phyloP scores from a whole-genome alignment of 1,284 basidiomycete species.

The Leccinum angustisporum region DNA sequence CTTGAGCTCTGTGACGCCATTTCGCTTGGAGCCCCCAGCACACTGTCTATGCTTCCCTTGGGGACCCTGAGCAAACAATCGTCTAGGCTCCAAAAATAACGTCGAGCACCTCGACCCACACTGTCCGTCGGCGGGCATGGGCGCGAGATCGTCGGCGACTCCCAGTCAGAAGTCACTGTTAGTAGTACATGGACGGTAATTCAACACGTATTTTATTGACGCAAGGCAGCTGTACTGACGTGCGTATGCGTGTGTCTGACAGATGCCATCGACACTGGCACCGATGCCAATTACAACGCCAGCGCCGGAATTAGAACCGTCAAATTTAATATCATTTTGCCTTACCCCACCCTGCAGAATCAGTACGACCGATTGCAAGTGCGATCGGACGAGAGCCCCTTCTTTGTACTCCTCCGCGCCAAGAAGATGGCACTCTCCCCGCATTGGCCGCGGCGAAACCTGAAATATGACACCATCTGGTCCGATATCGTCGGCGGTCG shows the following conservation, averaged over 20 bases:
- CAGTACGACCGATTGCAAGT: conserved; percentile 30
- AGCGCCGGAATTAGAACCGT: not conserved
- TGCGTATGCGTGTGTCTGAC: not conserved
- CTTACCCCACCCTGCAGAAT: conserved; percentile 28
- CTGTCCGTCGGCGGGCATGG: not conserved
- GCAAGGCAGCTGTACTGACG: not conserved
- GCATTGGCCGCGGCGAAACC: conserved; percentile 6
- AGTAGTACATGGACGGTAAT: conserved; percentile 21
- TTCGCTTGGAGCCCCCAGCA: conserved; percentile 8
- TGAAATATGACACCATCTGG: conserved; percentile 10
- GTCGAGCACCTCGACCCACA: conserved; percentile 2
- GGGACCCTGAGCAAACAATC: conserved; percentile 2
- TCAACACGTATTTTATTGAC: not conserved
- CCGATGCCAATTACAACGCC: not conserved
- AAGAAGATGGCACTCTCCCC: not conserved
- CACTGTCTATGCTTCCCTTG: conserved; percentile 6
- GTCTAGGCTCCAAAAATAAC: conserved; percentile 23
- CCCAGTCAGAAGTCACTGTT: conserved; percentile 10
- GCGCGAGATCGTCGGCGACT: not conserved
- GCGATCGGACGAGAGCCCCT: conserved; percentile 22
- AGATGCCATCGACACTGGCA: conserved; percentile 8
- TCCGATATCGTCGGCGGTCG: conserved; percentile 10
- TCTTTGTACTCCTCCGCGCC: conserved; percentile 21
- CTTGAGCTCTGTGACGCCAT: conserved; percentile 23
- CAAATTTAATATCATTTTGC: conserved; percentile 23